Conservation (phyloP, 441 rosid genomes). For the Caryocar brasiliense region DNA sequence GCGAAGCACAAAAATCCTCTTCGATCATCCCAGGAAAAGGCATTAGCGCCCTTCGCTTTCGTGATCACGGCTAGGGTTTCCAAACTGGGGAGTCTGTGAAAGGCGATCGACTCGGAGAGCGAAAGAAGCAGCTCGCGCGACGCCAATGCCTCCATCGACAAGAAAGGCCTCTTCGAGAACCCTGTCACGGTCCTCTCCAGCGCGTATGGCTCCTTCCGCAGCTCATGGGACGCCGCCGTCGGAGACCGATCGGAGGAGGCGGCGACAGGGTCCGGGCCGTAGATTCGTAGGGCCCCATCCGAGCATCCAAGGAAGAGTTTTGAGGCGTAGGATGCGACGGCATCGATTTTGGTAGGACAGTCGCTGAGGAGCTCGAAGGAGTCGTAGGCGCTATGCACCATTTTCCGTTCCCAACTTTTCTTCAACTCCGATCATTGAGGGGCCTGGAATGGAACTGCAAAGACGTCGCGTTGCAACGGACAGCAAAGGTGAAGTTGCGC, state of each 20-base stretch:
- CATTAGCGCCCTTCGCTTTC: constrained; percentile 90
- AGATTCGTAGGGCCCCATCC: constrained; percentile 84
- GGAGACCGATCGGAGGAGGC: constrained; percentile 41
- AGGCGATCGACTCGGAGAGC: constrained; percentile 82
- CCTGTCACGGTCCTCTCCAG: constrained; percentile 52
- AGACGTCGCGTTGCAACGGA: too few species aligned
- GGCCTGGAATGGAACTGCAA: too few species aligned
- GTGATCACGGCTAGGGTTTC: constrained; percentile 85
- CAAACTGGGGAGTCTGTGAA: constrained; percentile 74
- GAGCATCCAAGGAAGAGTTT: constrained; percentile 80
- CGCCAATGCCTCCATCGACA: constrained; percentile 60
- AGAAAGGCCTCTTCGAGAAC: constrained; percentile 64
- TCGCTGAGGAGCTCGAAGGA: constrained; percentile 59
- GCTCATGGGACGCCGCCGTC: constrained; percentile 33
- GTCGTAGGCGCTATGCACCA: constrained; percentile 95
- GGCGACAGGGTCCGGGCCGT: constrained; percentile 56
- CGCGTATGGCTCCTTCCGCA: constrained; percentile 49
- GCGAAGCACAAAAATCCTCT: constrained; percentile 89
- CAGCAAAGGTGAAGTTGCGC: too few species aligned
- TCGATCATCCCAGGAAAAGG: constrained; percentile 80
- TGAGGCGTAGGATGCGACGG: constrained; percentile 62
- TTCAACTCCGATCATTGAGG: too few species aligned
- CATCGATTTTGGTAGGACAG: constrained; percentile 65
- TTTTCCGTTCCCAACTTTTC: too few species aligned
- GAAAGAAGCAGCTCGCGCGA: constrained; percentile 76